Evolutionary conservation across 495 filamentous ascomycete genomes (phyloP), one percentile per base, ranked within the genome.

Genomic region (Lepraria neglecta): DNA sequence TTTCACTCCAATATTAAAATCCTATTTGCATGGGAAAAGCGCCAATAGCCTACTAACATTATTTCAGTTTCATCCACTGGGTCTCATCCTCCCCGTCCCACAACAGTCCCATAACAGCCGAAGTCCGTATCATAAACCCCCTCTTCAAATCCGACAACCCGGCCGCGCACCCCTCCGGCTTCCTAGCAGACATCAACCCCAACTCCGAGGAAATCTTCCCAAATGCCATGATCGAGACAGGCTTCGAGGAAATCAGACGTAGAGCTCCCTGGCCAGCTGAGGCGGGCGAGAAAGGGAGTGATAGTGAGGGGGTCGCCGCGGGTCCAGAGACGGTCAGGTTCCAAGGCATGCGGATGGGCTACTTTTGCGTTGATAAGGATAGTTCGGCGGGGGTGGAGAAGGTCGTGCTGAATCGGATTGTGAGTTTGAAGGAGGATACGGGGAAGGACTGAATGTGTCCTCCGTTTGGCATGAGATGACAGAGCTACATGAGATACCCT

Each of bases 111-210:
- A 81, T 90, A 21, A 83, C 82, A 65, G 87, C 87, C n/a, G 88
- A 92, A 70, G 88, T 84, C 52, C 86, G 92, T 45, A 74, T 92
- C 30, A 86, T 91, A 73, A 87, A 95, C 70, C 75, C 84, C 9
- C 81, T 98, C 4, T 97, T 98, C 82, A 90, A 88, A 68, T 87
- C 85, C 1, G 86, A 90, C 43, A 86, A 92, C 61, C 94, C 94
- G 56, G 76, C 82, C 21, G 68, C 78, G 65, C 72, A 78, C 12
- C 84, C 84, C 15, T 87, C 84, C 10, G 90, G 91, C 1, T 97
- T 87, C 72, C 70, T 94, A 27, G 84, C 84, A 42, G 89, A 97
- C 64, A 81, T 98, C 65, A 95, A 95, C 69, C 89, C 90, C 0
- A 77, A 92, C 35, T 91, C 86, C 55, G 90, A 97, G 72, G 77